phyloP scores from a whole-genome alignment of 805 yeast genomes.

The Myxozyma vanderwaltii region DNA sequence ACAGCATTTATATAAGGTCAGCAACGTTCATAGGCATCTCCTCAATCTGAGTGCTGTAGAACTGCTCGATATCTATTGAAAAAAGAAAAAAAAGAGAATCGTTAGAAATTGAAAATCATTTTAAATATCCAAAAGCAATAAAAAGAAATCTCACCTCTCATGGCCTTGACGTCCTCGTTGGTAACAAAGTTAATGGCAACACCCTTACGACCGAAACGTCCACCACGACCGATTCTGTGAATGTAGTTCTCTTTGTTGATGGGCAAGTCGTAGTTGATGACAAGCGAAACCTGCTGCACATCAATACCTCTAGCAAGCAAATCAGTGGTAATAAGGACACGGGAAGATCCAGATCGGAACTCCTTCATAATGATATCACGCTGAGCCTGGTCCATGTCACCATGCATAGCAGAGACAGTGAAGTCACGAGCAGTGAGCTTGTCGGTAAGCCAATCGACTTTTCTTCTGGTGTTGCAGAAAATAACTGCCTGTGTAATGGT shows the following conservation, averaged over 20 bases:
- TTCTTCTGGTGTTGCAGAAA: slow-evolving; percentile 93
- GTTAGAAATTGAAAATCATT: not conserved
- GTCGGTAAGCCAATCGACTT: slow-evolving; percentile 86
- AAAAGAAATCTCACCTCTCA: slow-evolving; percentile 56
- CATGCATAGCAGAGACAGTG: slow-evolving; percentile 95
- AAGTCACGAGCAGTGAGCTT: slow-evolving; percentile 78
- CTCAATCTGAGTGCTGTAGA: slow-evolving; percentile 82
- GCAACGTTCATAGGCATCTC: slow-evolving; percentile 89
- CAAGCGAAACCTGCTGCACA: slow-evolving; percentile 96
- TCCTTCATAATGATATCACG: slow-evolving; percentile 94
- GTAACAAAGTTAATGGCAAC: slow-evolving; percentile 95
- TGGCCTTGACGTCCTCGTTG: slow-evolving; percentile 67
- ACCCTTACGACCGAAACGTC: slow-evolving; percentile 98
- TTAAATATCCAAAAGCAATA: not conserved
- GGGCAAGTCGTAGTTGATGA: slow-evolving; percentile 94
- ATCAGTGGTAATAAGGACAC: slow-evolving; percentile 94
- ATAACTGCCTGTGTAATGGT: slow-evolving; percentile 97
- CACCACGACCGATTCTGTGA: slow-evolving; percentile 97
- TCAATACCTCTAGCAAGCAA: slow-evolving; percentile 98
- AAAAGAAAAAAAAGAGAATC: not conserved
- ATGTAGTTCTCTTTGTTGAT: slow-evolving; percentile 90
- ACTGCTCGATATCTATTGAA: slow-evolving; percentile 63
- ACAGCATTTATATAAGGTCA: slow-evolving; percentile 41
- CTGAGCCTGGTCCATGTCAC: slow-evolving; percentile 94
- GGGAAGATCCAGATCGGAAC: slow-evolving; percentile 88